phyloP scores from a whole-genome alignment of 805 yeast genomes.

The Torulaspora franciscae region DNA sequence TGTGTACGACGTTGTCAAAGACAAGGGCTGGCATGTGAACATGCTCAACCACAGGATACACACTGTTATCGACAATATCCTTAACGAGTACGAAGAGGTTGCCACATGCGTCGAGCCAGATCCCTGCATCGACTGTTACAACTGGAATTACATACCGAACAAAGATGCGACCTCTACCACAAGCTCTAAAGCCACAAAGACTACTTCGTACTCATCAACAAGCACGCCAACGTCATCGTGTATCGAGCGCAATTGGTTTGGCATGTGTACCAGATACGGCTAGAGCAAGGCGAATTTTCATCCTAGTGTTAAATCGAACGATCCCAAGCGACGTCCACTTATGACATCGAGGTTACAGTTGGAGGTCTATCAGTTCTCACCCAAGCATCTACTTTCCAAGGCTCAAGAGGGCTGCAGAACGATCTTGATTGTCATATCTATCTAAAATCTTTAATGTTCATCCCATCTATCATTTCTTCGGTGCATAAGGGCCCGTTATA shows the following conservation, averaged over 20 bases:
- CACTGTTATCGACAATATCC: conserved; percentile 78
- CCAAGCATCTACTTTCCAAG: background rate
- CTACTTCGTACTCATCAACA: conserved; percentile 20
- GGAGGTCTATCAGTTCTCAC: too few relatives aligned
- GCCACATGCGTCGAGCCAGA: conserved; percentile 71
- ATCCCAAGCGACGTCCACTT: too few relatives aligned
- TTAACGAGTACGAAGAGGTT: conserved; percentile 66
- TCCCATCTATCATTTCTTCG: background rate
- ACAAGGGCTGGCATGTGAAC: conserved; percentile 87
- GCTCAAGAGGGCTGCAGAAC: background rate
- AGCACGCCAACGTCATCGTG: conserved; percentile 27
- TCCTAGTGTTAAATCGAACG: too few relatives aligned
- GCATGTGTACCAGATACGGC: conserved; percentile 33
- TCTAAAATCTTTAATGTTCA: conserved; percentile 1
- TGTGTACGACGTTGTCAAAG: conserved; percentile 82
- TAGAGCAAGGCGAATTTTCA: background rate
- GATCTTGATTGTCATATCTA: background rate
- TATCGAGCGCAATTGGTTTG: conserved; percentile 35
- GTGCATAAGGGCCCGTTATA: background rate
- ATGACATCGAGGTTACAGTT: too few relatives aligned
- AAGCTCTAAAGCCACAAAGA: conserved; percentile 12
- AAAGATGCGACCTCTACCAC: conserved; percentile 31
- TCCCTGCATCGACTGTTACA: conserved; percentile 84
- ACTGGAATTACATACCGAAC: conserved; percentile 71
- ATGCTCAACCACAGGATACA: conserved; percentile 85